Conservation (phyloP, 2,329 filamentous ascomycete species). For the Magnaporthiopsis incrustans region DNA sequence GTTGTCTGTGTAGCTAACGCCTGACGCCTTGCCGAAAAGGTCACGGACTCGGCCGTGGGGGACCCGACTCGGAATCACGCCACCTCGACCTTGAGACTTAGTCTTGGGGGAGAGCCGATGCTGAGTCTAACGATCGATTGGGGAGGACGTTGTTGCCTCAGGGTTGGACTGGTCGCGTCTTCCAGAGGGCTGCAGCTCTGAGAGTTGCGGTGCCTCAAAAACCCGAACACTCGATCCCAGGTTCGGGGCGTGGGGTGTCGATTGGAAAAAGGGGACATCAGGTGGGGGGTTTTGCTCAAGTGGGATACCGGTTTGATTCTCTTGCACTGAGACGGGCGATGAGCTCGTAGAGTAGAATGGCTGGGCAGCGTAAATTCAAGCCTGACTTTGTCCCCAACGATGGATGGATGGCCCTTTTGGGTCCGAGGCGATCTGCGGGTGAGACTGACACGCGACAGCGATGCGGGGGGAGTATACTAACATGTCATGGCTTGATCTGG, state of each 20-base stretch:
- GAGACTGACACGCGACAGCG: too few species aligned
- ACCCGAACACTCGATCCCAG: slow-evolving; percentile 4
- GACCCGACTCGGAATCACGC: slow-evolving; percentile 7
- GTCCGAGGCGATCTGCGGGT: background rate
- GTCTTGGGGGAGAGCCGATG: slow-evolving; percentile 2
- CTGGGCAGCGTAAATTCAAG: slow-evolving; percentile 8
- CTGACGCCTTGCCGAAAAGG: background rate
- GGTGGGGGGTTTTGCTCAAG: slow-evolving; percentile 8
- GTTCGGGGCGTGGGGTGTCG: slow-evolving; percentile 9
- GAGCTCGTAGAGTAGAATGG: background rate
- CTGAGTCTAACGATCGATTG: slow-evolving; percentile 8
- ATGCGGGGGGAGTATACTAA: too few species aligned
- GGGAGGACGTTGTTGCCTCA: slow-evolving; percentile 3
- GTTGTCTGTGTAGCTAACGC: background rate
- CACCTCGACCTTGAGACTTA: background rate
- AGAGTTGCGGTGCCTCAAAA: slow-evolving; percentile 4
- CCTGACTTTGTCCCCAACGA: slow-evolving; percentile 5
- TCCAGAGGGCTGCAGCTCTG: slow-evolving; percentile 1
- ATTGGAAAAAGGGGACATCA: slow-evolving; percentile 7
- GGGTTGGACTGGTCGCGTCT: slow-evolving; percentile 13
- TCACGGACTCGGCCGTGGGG: slow-evolving; percentile 12
- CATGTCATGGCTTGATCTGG: too few species aligned
- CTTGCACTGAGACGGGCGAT: background rate
- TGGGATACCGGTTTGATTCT: slow-evolving; percentile 6
- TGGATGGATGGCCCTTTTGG: background rate